Percentiles rank a stretch among this genome's conserved stretches.
Evolutionary conservation across 768 basidiomycete genomes (phyloP).

Genomic region (Royoungia palumana): DNA sequence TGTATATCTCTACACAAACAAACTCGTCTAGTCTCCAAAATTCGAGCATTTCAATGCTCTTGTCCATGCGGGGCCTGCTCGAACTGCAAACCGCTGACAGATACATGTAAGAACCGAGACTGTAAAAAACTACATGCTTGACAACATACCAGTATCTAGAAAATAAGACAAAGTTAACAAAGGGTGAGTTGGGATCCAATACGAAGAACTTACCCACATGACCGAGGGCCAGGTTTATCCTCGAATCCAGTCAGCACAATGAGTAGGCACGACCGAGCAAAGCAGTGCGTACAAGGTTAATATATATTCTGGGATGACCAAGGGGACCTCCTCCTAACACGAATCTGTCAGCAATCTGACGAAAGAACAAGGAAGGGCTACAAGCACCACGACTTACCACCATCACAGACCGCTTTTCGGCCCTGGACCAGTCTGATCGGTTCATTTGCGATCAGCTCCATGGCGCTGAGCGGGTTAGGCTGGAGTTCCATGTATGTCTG

Average conservation of each 20-base stretch:
- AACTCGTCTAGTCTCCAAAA: background rate
- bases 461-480: conserved; percentile 85
- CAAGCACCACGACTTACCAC: conserved; percentile 59
- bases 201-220: conserved; percentile 76
- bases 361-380: background rate
- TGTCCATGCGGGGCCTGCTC: conserved; percentile 77
- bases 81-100: conserved; percentile 77
- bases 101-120: conserved; percentile 1
- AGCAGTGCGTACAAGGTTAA: conserved; percentile 74
- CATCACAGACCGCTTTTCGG: conserved; percentile 89
- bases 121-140: background rate
- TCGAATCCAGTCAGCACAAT: conserved; percentile 28
- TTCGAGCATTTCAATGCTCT: conserved; percentile 28
- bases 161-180: conserved; percentile 11
- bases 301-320: conserved; percentile 95
- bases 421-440: conserved; percentile 79
- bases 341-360: conserved; percentile 12
- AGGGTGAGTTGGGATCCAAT: background rate
- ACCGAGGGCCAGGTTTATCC: conserved; percentile 84
- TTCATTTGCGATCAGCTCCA: conserved; percentile 84
- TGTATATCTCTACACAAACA: conserved; percentile 11
- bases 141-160: conserved; percentile 47
- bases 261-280: background rate
- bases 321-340: conserved; percentile 83
- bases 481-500: conserved; percentile 87